Percentiles rank a stretch among this genome's conserved stretches.
Evolutionary conservation across 2,329 filamentous ascomycete genomes (phyloP).

Genomic region (Verticillium nubilum): DNA sequence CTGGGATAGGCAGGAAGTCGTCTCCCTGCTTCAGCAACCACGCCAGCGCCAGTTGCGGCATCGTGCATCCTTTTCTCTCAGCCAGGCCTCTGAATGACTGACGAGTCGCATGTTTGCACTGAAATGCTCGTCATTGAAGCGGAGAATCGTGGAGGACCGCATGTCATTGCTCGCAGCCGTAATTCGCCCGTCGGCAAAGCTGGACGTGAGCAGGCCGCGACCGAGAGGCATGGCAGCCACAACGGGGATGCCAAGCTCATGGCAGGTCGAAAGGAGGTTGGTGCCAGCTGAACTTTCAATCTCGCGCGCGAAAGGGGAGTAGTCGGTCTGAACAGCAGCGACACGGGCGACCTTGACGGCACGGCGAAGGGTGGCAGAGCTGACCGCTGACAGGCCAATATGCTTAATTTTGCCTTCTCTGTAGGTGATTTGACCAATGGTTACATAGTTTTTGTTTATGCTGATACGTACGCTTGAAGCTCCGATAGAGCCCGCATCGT

Average conservation of each 20-base stretch:
- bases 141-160: slow-evolving; percentile 23
- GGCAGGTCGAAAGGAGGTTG: slow-evolving; percentile 33
- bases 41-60: slow-evolving; percentile 47
- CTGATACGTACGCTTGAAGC: slow-evolving; percentile 23
- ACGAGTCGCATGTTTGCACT: slow-evolving; percentile 35
- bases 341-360: slow-evolving; percentile 41
- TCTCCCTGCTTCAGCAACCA: slow-evolving; percentile 47
- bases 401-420: slow-evolving; percentile 46
- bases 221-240: slow-evolving; percentile 35
- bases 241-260: slow-evolving; percentile 37
- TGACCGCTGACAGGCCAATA: slow-evolving; percentile 41
- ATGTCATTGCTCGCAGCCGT: slow-evolving; percentile 5
- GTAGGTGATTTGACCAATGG: background rate
- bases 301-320: slow-evolving; percentile 38
- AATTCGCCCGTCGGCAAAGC: slow-evolving; percentile 14
- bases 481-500: slow-evolving; percentile 34
- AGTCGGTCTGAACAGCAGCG: slow-evolving; percentile 43
- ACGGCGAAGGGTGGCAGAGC: slow-evolving; percentile 38
- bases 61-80: slow-evolving; percentile 29
- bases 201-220: slow-evolving; percentile 35
- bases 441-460: background rate
- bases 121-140: slow-evolving; percentile 40
- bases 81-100: slow-evolving; percentile 18
- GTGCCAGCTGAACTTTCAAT: slow-evolving; percentile 33
- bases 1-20: slow-evolving; percentile 32